Evolutionary conservation across 306 rosid genomes (phyloP).

Genomic region (Vachellia pachyceras): DNA sequence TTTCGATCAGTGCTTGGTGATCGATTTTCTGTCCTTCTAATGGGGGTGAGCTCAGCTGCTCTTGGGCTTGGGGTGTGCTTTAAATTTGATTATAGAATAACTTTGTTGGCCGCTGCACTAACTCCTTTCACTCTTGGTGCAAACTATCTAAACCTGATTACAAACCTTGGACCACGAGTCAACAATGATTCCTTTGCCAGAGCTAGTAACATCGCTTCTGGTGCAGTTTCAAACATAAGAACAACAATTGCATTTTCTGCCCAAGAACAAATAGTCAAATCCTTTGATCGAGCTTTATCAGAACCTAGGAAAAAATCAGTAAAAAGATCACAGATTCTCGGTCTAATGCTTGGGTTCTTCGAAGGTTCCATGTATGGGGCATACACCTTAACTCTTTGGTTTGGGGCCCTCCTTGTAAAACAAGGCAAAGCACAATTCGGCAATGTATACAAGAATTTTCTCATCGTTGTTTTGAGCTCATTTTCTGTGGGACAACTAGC

Average conservation of each 20-base stretch:
- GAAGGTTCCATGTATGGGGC: constrained; percentile 91
- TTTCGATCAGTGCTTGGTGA: constrained; percentile 82
- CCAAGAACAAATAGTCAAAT: constrained; percentile 71
- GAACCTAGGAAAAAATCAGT: constrained; percentile 69
- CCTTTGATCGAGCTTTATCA: constrained; percentile 69
- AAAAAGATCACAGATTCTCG: constrained; percentile 71
- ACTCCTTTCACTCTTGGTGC: constrained; percentile 94
- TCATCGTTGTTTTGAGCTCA: constrained; percentile 93
- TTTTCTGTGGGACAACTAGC: constrained; percentile 94
- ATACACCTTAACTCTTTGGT: constrained; percentile 80
- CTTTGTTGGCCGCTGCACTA: constrained; percentile 83
- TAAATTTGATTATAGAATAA: constrained; percentile 54
- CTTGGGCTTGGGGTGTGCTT: constrained; percentile 75
- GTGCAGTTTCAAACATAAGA: constrained; percentile 87
- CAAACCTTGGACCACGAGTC: constrained; percentile 75
- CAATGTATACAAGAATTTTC: constrained; percentile 73
- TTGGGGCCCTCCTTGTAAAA: constrained; percentile 67
- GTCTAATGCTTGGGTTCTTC: constrained; percentile 71
- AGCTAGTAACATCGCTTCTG: constrained; percentile 92
- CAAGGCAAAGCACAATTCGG: constrained; percentile 51
- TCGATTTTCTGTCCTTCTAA: constrained; percentile 78
- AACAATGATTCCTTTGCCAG: constrained; percentile 73
- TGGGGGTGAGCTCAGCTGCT: constrained; percentile 86
- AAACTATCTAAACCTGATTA: constrained; percentile 76
- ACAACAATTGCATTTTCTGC: constrained; percentile 89